These are phyloP conservation scores for Fusarium sp. DNA, from an alignment of 2,329 filamentous ascomycete species.

Conservation along the genomic window DNA sequence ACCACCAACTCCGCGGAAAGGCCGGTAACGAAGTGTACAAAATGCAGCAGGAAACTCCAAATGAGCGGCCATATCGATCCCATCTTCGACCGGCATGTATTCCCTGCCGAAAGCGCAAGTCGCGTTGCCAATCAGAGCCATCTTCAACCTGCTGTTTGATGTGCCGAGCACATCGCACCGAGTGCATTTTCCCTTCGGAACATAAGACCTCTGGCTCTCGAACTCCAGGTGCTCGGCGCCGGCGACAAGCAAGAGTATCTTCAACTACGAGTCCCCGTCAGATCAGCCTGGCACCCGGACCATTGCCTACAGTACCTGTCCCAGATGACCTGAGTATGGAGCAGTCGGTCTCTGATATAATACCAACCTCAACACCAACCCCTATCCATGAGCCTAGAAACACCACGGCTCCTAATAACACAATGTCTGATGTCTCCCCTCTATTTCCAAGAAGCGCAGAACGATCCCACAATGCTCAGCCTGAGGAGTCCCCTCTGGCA, in stretches of 20 bases:
- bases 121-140: constrained; percentile 70
- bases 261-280: background rate
- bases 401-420: background rate
- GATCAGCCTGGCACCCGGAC: background rate
- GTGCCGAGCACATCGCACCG: constrained; percentile 69
- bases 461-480: constrained; percentile 5
- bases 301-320: background rate
- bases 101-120: constrained; percentile 71
- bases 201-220: constrained; percentile 43
- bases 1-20: background rate
- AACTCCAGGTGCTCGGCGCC: constrained; percentile 21
- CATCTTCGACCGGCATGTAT: constrained; percentile 72
- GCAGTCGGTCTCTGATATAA: background rate
- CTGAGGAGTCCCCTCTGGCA: constrained; percentile 48
- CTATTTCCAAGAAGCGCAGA: constrained; percentile 1
- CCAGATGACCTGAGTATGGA: background rate
- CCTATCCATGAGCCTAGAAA: background rate
- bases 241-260: constrained; percentile 21
- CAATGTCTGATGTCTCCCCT: background rate
- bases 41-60: constrained; percentile 18
- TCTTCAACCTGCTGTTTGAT: constrained; percentile 65
- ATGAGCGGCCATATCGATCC: constrained; percentile 68
- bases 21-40: background rate
- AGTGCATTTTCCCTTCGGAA: constrained; percentile 66
- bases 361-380: background rate